Percentiles rank a stretch among this genome's conserved stretches.
Conservation (phyloP, 2,329 filamentous ascomycete species). For the Aspergillus amoenus region DNA sequence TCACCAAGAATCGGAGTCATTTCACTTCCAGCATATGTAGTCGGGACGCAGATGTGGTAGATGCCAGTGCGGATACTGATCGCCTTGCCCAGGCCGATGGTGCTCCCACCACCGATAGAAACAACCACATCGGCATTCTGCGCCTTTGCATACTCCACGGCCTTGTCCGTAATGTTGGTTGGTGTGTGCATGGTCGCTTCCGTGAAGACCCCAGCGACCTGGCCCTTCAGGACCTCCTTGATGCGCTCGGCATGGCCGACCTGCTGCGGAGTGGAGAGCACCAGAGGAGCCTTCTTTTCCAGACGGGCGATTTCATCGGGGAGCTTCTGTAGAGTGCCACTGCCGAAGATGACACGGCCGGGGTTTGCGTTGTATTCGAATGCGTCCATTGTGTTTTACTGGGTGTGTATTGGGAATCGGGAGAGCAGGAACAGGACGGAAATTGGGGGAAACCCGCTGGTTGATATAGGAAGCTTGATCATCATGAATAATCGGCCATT, state of each 20-base stretch:
- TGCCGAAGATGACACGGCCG: constrained; percentile 57
- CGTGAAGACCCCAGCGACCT: constrained; percentile 53
- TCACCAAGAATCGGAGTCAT: constrained; percentile 67
- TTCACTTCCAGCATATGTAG: constrained; percentile 62
- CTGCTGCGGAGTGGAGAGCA: constrained; percentile 59
- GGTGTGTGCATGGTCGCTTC: constrained; percentile 66
- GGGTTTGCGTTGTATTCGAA: constrained; percentile 59
- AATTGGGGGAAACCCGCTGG: neutral
- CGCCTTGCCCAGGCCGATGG: constrained; percentile 62
- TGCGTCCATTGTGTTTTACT: constrained; percentile 43
- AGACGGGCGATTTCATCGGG: constrained; percentile 46
- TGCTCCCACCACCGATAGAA: constrained; percentile 63
- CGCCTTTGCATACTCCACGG: constrained; percentile 48
- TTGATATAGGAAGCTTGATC: constrained; percentile 16
- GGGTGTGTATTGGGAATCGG: neutral
- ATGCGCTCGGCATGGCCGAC: constrained; percentile 48
- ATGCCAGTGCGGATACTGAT: constrained; percentile 54
- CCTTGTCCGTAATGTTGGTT: constrained; percentile 56
- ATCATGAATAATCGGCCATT: constrained; percentile 24
- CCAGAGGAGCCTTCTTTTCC: constrained; percentile 50
- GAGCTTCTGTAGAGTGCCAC: constrained; percentile 52
- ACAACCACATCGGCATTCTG: constrained; percentile 55
- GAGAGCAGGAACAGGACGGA: neutral
- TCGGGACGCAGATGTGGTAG: constrained; percentile 61
- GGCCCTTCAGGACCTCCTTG: constrained; percentile 45